Evolutionary conservation across 306 rosid species (phyloP).

Genomic region (Castanopsis chinensis): DNA sequence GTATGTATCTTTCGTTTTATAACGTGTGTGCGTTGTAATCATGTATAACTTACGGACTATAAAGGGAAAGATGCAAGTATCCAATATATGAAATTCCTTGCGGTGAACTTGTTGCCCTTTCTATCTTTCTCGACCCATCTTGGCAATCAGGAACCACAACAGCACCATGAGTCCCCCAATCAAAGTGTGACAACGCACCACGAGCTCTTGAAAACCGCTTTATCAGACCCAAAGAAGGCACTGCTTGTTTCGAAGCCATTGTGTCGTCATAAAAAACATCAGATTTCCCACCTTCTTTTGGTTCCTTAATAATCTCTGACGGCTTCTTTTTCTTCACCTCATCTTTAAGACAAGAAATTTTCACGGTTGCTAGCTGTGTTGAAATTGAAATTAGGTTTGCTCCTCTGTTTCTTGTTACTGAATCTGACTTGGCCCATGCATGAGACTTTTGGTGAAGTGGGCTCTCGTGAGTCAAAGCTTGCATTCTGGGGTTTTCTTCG

Average conservation of each 20-base stretch:
- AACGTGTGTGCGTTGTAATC: no score
- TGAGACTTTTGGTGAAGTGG: slow-evolving; percentile 58
- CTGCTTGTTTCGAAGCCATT: not conserved
- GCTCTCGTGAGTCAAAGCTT: slow-evolving; percentile 42
- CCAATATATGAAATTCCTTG: not conserved
- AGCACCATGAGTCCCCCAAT: not conserved
- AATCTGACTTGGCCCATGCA: no score
- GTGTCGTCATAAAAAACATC: slow-evolving; percentile 11
- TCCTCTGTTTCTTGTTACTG: no score
- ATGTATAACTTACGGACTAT: no score
- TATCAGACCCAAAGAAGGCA: slow-evolving; percentile 19
- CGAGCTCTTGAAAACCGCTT: slow-evolving; percentile 13
- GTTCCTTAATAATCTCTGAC: slow-evolving; percentile 20
- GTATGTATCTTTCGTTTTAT: no score
- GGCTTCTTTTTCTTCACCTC: slow-evolving; percentile 13
- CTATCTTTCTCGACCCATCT: not conserved
- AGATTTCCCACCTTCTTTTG: not conserved
- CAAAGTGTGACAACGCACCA: slow-evolving; percentile 10
- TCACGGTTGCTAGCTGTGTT: not conserved
- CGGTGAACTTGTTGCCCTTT: not conserved
- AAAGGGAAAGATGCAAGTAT: no score
- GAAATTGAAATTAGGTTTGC: not conserved
- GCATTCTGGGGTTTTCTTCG: slow-evolving; percentile 37
- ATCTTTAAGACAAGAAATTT: slow-evolving; percentile 14
- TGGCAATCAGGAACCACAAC: not conserved